Conservation (phyloP, 352 stramenopile species). For the Globisporangium carolinianum region DNA sequence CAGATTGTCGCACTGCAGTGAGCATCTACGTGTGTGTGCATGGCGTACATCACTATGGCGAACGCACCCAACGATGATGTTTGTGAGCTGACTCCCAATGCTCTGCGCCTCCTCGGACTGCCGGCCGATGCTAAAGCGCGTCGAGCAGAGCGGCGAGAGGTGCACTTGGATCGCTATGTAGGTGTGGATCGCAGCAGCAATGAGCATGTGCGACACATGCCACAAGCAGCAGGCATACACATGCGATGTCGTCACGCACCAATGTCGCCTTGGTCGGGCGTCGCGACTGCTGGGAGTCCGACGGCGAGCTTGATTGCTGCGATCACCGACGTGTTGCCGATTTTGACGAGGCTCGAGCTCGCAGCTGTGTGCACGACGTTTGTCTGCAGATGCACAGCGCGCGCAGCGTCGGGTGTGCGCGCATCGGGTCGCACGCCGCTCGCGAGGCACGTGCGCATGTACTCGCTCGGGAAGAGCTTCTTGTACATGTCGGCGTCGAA, state of each 20-base stretch:
- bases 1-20: not conserved
- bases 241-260: constrained; percentile 18
- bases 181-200: constrained; percentile 13
- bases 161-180: constrained; percentile 60
- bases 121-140: constrained; percentile 55
- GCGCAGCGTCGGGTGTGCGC: constrained; percentile 34
- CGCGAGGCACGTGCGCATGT: constrained; percentile 52
- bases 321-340: constrained; percentile 68
- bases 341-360: constrained; percentile 68
- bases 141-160: constrained; percentile 72
- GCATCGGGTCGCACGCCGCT: constrained; percentile 56
- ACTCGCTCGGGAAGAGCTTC: constrained; percentile 72
- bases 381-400: constrained; percentile 57
- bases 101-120: constrained; percentile 71
- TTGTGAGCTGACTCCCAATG: constrained; percentile 70
- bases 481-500: constrained; percentile 67
- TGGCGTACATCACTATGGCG: not conserved
- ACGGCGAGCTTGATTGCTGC: constrained; percentile 70
- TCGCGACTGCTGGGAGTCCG: constrained; percentile 54
- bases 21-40: not conserved
- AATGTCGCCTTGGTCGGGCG: constrained; percentile 71
- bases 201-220: not conserved
- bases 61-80: constrained; percentile 58
- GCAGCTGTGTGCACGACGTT: constrained; percentile 53
- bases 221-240: not conserved